Evolutionary conservation across 768 basidiomycete genomes (phyloP).

Genomic region (Tricholomella constricta): DNA sequence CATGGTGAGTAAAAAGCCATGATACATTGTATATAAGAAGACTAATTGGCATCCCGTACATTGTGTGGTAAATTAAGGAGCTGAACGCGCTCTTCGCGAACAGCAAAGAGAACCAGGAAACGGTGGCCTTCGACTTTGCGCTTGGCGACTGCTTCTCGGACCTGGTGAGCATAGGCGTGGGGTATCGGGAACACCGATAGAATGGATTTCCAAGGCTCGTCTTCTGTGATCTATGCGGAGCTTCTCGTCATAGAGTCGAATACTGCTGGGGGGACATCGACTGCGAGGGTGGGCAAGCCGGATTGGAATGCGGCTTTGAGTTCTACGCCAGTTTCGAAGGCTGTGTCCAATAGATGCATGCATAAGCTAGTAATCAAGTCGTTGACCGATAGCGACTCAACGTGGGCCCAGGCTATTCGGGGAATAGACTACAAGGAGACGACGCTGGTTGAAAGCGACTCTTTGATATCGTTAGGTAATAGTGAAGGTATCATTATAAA

Average conservation of each 20-base stretch:
- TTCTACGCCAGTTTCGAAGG: conserved; percentile 61
- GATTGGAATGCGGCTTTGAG: conserved; percentile 60
- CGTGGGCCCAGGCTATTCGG: too few species aligned
- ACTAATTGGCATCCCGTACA: conserved; percentile 18
- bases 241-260: conserved; percentile 66
- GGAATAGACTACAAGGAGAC: too few species aligned
- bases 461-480: too few species aligned
- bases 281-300: conserved; percentile 67
- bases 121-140: conserved; percentile 63
- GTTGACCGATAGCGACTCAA: too few species aligned
- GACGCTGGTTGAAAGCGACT: too few species aligned
- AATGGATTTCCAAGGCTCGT: conserved; percentile 72
- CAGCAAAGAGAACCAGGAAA: conserved; percentile 65
- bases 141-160: conserved; percentile 66
- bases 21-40: conserved; percentile 7
- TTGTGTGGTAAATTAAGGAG: conserved; percentile 46
- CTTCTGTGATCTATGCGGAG: conserved; percentile 69
- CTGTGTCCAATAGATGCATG: conserved; percentile 38
- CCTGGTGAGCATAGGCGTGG: conserved; percentile 63
- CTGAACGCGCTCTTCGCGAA: conserved; percentile 70
- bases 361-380: neutral
- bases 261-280: conserved; percentile 61
- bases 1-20: conserved; percentile 3
- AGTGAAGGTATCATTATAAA: too few species aligned
- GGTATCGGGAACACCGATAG: conserved; percentile 55